Base-by-base conservation (phyloP, 1,284 basidiomycete genomes). In the Ustilago curta region DNA sequence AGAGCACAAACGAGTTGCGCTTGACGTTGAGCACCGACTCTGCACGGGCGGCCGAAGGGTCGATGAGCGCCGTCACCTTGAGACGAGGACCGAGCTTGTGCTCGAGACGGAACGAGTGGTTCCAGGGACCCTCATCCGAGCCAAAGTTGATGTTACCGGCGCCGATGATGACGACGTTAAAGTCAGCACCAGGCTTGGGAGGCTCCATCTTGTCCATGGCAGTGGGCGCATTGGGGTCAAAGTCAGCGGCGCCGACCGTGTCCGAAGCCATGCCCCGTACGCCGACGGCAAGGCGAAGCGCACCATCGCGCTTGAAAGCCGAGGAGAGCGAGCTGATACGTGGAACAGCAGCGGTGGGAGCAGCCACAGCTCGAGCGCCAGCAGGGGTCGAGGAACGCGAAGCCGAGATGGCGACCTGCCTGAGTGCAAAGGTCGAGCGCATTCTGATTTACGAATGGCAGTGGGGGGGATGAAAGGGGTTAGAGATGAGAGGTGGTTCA, bases 11-110 rank as follows among this genome's bases (percentile, higher is more conserved):
- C 25, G 92, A 93, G 81, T 92, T 91, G 84, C 94, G 91, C 89
- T 99, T 99, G 87, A 92, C 91, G 80, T 91, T 89, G 63, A 98
- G 90, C 32, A 93, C 93, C 14, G 89, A 87, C 16, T 90, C 88
- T 19, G 95, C 94, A 67, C 94, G 93, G 44, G 92, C 91, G 60
- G 90, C 88, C 14, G 91, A 91, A 31, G 97, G 96, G 86, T 99
- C 96, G 81, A 99, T 92, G 63, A 99, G 88, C 16, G 94, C 96
- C 59, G 94, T 90, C 58, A 99, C 94, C 86, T 97, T 97, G 86
- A 99, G 91, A 80, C 96, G 93, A 23, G 91, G 92, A 49, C 96
- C 96, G 68, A 99, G 92, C 88, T 99, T 97, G 87, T 81, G 81
- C 59, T 83, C 81, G 53, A 83, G 78, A 56, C 81, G 80, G 78